Evolutionary conservation across 2,329 filamentous ascomycete genomes (phyloP).

Genomic region (Stemphylium lycopersici): DNA sequence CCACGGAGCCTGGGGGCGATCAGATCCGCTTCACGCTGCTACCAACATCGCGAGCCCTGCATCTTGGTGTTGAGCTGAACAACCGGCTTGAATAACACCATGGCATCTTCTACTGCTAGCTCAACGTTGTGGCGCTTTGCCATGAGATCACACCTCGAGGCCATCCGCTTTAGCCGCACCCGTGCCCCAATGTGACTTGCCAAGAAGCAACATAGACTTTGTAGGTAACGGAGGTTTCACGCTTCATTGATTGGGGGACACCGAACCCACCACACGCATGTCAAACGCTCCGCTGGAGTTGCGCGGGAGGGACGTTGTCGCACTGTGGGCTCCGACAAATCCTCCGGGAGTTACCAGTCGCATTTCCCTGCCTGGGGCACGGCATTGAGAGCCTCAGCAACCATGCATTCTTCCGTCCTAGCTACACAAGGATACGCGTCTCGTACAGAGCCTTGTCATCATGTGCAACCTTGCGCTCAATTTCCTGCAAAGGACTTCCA

Average conservation of each 20-base stretch:
- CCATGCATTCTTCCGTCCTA: conserved; percentile 2
- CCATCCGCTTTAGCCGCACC: conserved; percentile 2
- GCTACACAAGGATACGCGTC: conserved; percentile 1
- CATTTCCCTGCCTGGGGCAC: conserved; percentile 1
- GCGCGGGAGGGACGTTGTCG: not conserved
- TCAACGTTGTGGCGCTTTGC: not conserved
- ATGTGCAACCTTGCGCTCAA: not conserved
- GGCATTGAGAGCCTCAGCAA: not conserved
- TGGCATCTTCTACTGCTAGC: not conserved
- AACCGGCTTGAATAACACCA: too few species aligned
- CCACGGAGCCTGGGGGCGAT: conserved; percentile 10
- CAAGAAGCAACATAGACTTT: conserved; percentile 11
- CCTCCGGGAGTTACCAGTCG: conserved; percentile 4
- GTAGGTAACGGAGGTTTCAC: conserved; percentile 14
- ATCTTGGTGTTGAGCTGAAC: not conserved
- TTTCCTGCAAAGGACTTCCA: too few species aligned
- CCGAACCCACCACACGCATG: conserved; percentile 12
- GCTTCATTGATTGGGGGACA: conserved; percentile 6
- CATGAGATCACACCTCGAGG: conserved; percentile 2
- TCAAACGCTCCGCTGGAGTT: conserved; percentile 12
- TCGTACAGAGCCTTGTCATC: not conserved
- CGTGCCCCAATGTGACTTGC: conserved; percentile 7
- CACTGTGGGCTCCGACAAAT: conserved; percentile 4
- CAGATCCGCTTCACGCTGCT: conserved; percentile 11
- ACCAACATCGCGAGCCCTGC: conserved; percentile 1